These are phyloP conservation scores for Lasiosphaeria ovina DNA, from an alignment of 495 filamentous ascomycete genomes.

Conservation along the genomic window DNA sequence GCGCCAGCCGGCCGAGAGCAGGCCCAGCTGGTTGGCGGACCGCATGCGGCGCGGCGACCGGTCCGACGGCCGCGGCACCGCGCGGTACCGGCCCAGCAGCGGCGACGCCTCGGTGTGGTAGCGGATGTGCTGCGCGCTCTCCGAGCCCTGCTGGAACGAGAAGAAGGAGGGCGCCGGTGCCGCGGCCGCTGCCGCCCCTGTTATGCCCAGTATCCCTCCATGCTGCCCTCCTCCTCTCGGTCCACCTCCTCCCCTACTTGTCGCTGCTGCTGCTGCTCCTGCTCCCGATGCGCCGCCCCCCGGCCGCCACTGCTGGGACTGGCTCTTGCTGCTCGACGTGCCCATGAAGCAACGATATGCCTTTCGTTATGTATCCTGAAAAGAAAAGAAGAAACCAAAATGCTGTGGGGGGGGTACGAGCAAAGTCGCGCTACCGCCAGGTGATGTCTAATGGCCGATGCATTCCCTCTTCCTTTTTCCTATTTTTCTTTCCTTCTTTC, in stretches of 20 bases:
- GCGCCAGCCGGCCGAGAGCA: conserved; percentile 37
- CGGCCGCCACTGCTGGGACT: conserved; percentile 1
- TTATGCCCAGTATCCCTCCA: background rate
- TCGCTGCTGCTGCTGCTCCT: conserved; percentile 2
- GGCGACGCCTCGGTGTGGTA: conserved; percentile 46
- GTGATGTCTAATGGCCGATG: too few species aligned
- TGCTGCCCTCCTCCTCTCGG: background rate
- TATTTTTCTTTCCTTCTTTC: background rate
- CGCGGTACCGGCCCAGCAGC: conserved; percentile 59
- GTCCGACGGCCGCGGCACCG: conserved; percentile 42
- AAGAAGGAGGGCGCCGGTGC: conserved; percentile 55
- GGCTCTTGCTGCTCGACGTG: conserved; percentile 6
- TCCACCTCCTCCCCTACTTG: background rate
- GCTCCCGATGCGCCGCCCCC: background rate
- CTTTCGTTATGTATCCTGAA: too few species aligned
- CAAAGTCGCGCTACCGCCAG: too few species aligned
- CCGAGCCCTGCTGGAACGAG: conserved; percentile 59
- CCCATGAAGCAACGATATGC: background rate
- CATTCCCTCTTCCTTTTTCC: background rate
- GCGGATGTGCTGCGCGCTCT: conserved; percentile 42
- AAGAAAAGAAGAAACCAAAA: too few species aligned
- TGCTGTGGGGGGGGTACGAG: too few species aligned
- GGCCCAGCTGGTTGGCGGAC: conserved; percentile 22
- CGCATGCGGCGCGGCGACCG: conserved; percentile 18
- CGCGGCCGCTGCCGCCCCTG: background rate